Percentiles rank a stretch among this genome's conserved stretches.
phyloP scores from a whole-genome alignment of 768 basidiomycete species.

The Tylopilus subfusipes region DNA sequence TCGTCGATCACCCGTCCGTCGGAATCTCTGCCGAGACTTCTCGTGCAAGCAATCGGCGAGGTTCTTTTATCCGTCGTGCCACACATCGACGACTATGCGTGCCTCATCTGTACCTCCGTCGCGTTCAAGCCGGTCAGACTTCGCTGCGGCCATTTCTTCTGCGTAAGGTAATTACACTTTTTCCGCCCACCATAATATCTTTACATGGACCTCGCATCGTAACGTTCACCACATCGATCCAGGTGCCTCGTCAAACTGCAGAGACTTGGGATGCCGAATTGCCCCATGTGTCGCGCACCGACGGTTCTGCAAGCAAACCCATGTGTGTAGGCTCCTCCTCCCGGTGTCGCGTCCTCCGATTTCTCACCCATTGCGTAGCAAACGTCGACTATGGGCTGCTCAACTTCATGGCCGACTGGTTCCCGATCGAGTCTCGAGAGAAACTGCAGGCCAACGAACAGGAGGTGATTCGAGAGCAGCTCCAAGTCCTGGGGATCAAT shows the following conservation, averaged over 20 bases:
- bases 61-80: conserved; percentile 82
- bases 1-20: conserved; percentile 23
- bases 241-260: conserved; percentile 89
- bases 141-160: conserved; percentile 75
- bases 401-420: conserved; percentile 92
- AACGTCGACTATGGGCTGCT: conserved; percentile 78
- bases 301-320: conserved; percentile 75
- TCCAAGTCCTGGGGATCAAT: conserved; percentile 58
- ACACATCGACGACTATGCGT: conserved; percentile 78
- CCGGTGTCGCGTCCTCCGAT: neutral
- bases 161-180: conserved; percentile 51
- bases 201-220: neutral
- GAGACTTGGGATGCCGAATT: conserved; percentile 66
- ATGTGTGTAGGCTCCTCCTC: conserved; percentile 45
- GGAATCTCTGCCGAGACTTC: conserved; percentile 52
- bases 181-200: neutral
- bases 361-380: conserved; percentile 36
- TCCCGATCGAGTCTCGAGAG: conserved; percentile 73
- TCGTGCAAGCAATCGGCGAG: conserved; percentile 81
- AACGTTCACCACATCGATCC: conserved; percentile 15
- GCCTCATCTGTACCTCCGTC: conserved; percentile 83
- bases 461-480: conserved; percentile 69
- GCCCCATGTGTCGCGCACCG: conserved; percentile 81
- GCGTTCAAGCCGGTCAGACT: conserved; percentile 92
- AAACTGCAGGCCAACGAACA: conserved; percentile 73